Percentiles rank a stretch among this genome's conserved stretches.
These are phyloP conservation scores for Globisporangium carolinianum DNA, from an alignment of 352 stramenopile genomes.

Conservation along the genomic window DNA sequence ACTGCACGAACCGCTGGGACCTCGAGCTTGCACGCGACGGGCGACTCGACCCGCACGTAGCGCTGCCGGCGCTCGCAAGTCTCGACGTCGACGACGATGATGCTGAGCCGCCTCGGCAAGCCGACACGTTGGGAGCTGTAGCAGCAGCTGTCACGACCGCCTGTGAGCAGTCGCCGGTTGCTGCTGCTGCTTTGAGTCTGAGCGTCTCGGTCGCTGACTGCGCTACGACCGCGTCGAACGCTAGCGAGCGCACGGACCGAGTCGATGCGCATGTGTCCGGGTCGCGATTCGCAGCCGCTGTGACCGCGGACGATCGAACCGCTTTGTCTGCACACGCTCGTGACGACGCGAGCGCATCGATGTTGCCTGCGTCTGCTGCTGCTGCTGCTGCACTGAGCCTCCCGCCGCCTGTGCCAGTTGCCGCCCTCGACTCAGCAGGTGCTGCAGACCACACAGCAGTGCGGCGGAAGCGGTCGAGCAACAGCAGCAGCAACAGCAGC, in stretches of 20 bases:
- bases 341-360: not conserved
- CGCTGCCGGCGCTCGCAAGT: not conserved
- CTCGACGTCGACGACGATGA: not conserved
- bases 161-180: too few relatives aligned
- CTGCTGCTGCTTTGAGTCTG: too few relatives aligned
- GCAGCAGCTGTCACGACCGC: too few relatives aligned
- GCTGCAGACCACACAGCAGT: not conserved
- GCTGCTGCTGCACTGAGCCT: not conserved
- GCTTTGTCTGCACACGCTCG: not conserved
- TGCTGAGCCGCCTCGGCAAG: not conserved
- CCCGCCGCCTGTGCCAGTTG: not conserved
- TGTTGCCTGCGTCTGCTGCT: too few relatives aligned
- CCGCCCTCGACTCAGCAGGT: not conserved
- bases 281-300: too few relatives aligned
- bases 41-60: conserved; percentile 9
- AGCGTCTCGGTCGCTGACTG: not conserved
- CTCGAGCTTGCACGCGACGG: conserved; percentile 20
- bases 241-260: not conserved
- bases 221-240: too few relatives aligned
- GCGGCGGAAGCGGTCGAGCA: not conserved
- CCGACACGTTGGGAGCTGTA: too few relatives aligned
- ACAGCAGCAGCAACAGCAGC: not conserved
- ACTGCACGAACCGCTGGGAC: conserved; percentile 43
- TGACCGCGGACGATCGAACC: not conserved
- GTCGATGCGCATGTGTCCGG: too few relatives aligned